Evolutionary conservation across 2,329 filamentous ascomycete species (phyloP).

Genomic region (Daldinia eschscholtzii): DNA sequence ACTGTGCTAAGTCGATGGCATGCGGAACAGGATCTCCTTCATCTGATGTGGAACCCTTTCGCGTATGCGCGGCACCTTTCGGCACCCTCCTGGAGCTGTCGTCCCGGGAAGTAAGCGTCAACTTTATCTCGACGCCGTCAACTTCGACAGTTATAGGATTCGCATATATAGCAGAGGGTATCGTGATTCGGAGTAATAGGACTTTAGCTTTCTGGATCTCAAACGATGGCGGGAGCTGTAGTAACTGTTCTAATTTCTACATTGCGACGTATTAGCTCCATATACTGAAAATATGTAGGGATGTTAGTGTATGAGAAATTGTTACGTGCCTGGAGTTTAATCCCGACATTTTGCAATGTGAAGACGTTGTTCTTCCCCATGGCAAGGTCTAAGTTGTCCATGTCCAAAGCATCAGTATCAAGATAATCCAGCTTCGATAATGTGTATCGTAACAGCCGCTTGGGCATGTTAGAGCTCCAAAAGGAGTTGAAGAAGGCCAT

Average conservation of each 20-base stretch:
- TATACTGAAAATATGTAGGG: slow-evolving; percentile 19
- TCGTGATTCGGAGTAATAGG: slow-evolving; percentile 79
- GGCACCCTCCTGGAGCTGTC: slow-evolving; percentile 51
- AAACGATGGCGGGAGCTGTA: slow-evolving; percentile 80
- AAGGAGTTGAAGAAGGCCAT: slow-evolving; percentile 81
- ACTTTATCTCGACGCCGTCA: slow-evolving; percentile 80
- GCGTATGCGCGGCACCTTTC: slow-evolving; percentile 44
- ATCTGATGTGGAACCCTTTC: slow-evolving; percentile 48
- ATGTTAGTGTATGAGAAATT: neutral
- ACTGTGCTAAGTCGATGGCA: slow-evolving; percentile 79
- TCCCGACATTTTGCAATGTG: slow-evolving; percentile 87
- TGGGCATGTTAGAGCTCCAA: slow-evolving; percentile 81
- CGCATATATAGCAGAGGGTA: slow-evolving; percentile 89
- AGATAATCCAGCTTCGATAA: slow-evolving; percentile 86
- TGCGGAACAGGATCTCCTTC: slow-evolving; percentile 69
- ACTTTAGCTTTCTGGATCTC: slow-evolving; percentile 81
- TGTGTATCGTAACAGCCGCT: slow-evolving; percentile 88
- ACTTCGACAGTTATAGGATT: slow-evolving; percentile 86
- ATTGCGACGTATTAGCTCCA: slow-evolving; percentile 48
- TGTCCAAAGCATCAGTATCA: slow-evolving; percentile 86
- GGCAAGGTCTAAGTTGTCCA: slow-evolving; percentile 86
- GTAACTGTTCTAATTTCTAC: slow-evolving; percentile 81
- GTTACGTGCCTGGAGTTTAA: slow-evolving; percentile 78
- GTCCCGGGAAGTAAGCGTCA: slow-evolving; percentile 65
- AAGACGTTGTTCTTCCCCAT: slow-evolving; percentile 85